Evolutionary conservation across 2,329 filamentous ascomycete species (phyloP), one percentile per base, ranked within the genome.

Genomic region (Chrysoporthe puriensis): DNA sequence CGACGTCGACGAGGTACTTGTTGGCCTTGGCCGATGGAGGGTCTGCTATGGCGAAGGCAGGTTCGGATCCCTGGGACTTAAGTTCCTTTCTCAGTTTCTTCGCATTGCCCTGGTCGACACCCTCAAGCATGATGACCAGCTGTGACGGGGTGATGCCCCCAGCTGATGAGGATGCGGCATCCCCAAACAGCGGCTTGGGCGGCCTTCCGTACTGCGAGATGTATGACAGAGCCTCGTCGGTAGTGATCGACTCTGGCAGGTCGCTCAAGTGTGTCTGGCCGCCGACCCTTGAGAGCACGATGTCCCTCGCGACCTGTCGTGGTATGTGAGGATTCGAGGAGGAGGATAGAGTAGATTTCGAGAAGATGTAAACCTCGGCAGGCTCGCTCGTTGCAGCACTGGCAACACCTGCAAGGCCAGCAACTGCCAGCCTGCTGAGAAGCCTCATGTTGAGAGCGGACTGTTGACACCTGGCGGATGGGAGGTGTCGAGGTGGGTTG

Each of bases 201-300:
- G 79, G 74, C 70, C 84, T 86, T 70, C 88, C 89, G 76, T 88
- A 91, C 62, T 79, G 79, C 73, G 88, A 87, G 73, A 93, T 80
- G 71, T 86, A 79, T 61, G 81, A 79, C 50, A 92, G 77, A 9
- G 85, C 83, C 48, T 79, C 78, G 54, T 86, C 82, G 67, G 84
- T 79, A 58, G 80, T 75, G 68, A 80, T 71, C 44, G 76, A 79
- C 72, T 82, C 84, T 75, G 78, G 82, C 73, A 80, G 80, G 71
- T 80, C 81, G 71, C 83, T 82, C 70, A 81, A 84, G 73, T 81
- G 82, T 73, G 81, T 79, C 44, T 79, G 76, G 66, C 80, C 79
- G 21, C 81, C 81, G 67, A 88, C 77, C 63, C 88, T 84, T 75
- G 88, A 86, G 14, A 88, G 82, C 60, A 90, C 76, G 73, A 90